These are phyloP conservation scores for Agrocybe praecox DNA, from an alignment of 768 basidiomycete species.

Conservation along the genomic window DNA sequence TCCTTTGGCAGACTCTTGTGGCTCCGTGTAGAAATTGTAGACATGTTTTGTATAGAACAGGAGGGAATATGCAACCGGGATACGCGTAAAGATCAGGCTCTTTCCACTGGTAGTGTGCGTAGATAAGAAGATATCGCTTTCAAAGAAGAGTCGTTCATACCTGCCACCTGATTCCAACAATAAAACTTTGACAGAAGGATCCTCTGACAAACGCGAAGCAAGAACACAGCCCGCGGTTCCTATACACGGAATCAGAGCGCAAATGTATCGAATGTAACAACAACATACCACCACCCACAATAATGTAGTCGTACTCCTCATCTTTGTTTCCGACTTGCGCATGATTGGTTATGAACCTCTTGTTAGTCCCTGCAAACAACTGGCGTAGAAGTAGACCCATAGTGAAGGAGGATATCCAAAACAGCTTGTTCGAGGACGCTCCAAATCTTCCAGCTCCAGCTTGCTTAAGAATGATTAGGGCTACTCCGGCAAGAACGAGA, in stretches of 20 bases:
- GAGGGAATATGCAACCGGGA: constrained; percentile 42
- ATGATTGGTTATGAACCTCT: constrained; percentile 25
- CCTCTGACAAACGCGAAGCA: constrained; percentile 59
- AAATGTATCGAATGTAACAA: too few species aligned
- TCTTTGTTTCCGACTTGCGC: constrained; percentile 23
- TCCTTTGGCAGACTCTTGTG: constrained; percentile 51
- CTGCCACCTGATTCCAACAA: constrained; percentile 65
- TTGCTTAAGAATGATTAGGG: constrained; percentile 10
- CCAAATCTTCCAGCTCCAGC: constrained; percentile 8
- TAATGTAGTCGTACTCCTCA: constrained; percentile 48
- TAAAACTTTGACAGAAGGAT: constrained; percentile 53
- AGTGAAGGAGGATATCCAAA: constrained; percentile 18
- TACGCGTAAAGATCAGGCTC: constrained; percentile 38
- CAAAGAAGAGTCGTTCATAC: constrained; percentile 30
- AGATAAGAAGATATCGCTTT: neutral
- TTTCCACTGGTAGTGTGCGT: constrained; percentile 39
- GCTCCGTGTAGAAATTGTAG: constrained; percentile 57
- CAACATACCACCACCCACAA: constrained; percentile 54
- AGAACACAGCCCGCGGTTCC: constrained; percentile 67
- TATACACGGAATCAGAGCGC: constrained; percentile 19
- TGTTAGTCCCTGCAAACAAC: constrained; percentile 17
- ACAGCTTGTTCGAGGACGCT: constrained; percentile 11
- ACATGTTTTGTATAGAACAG: constrained; percentile 52
- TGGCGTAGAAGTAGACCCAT: constrained; percentile 24
- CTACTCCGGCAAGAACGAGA: constrained; percentile 12